Percentiles rank a stretch among this genome's conserved stretches.
Evolutionary conservation across 2,329 filamentous ascomycete genomes (phyloP).

Genomic region (Gnomoniopsis smithogilvyi): DNA sequence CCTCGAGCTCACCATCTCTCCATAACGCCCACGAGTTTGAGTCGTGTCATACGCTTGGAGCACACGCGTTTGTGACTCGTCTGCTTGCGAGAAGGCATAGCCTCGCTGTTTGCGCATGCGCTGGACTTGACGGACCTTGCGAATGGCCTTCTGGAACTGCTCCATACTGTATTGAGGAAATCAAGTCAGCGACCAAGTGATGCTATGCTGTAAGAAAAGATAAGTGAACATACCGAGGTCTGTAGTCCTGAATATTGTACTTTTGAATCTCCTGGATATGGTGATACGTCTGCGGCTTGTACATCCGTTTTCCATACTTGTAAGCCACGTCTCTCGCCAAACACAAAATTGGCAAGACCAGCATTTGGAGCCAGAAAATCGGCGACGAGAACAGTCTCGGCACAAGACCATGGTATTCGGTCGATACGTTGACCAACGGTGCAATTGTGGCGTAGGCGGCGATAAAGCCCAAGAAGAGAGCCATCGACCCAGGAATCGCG

Average conservation of each 20-base stretch:
- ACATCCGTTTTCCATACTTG: conserved; percentile 99
- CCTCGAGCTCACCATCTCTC: conserved; percentile 73
- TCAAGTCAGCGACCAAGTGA: conserved; percentile 20
- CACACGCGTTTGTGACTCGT: conserved; percentile 92
- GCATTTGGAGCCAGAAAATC: conserved; percentile 87
- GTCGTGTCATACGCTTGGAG: conserved; percentile 98
- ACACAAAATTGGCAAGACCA: conserved; percentile 77
- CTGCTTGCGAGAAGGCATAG: conserved; percentile 96
- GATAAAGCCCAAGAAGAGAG: conserved; percentile 88
- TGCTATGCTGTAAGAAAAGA: background rate
- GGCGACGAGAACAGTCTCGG: conserved; percentile 76
- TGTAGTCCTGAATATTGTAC: conserved; percentile 99
- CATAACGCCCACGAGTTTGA: conserved; percentile 83
- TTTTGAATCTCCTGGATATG: conserved; percentile 99
- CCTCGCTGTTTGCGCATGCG: conserved; percentile 99
- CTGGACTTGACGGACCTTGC: conserved; percentile 96
- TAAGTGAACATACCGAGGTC: conserved; percentile 67
- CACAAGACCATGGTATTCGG: conserved; percentile 82
- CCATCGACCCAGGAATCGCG: conserved; percentile 89
- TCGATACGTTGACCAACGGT: conserved; percentile 76
- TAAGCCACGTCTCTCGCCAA: conserved; percentile 86
- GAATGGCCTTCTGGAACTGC: conserved; percentile 98
- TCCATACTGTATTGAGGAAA: conserved; percentile 70
- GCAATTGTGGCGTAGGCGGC: conserved; percentile 84
- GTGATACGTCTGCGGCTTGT: conserved; percentile 91